Base-by-base conservation (phyloP, 2,329 filamentous ascomycete species). In the Aspergillus caelatus region DNA sequence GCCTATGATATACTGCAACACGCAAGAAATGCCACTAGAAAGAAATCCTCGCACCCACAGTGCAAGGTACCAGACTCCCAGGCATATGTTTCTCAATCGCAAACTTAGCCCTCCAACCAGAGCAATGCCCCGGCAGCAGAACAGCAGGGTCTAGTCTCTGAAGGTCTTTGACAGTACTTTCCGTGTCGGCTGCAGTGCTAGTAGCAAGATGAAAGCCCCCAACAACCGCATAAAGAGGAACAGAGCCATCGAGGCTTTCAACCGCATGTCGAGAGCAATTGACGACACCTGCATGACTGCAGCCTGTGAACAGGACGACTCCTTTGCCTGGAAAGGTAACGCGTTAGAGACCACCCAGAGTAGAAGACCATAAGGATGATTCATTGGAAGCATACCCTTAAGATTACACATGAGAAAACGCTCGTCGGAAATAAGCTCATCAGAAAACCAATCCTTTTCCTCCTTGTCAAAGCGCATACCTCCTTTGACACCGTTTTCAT, bases 201-300 rank as follows among this genome's bases (percentile, higher is more conserved):
- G 80, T 82, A 0, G 83, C 83, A 4, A 86, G 78, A 69, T 86
- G 85, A 54, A 83, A 86, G 0, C 84, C 85, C 2, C 85, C 85
- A 0, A 86, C 75, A 2, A 86, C 77, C 2, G 82, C 83, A 67
- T 85, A 79, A 2, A 86, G 71, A 1, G 81, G 81, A 3, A 75
- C 69, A 1, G 72, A 68, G 4, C 72, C 71, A 1, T 73, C 75
- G 1, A 75, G 67, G 2, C 83, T 73, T 1, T 80, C 73, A 0
- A 82, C 46, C 0, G 84, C 83, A 68, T 85, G 80, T 46, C 77
- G 79, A 1, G 79, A 74, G 3, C 81, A 79, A 67, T 87, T 87
- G 59, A 86, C 80, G 9, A 86, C 81, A 0, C 85, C 84, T 0
- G 84, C 83, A 62, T 87, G 84, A 66, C 82, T 84, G 73, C 85